These are phyloP conservation scores for Eucalyptus marginata DNA, from an alignment of 345 rosid genomes.

Conservation along the genomic window DNA sequence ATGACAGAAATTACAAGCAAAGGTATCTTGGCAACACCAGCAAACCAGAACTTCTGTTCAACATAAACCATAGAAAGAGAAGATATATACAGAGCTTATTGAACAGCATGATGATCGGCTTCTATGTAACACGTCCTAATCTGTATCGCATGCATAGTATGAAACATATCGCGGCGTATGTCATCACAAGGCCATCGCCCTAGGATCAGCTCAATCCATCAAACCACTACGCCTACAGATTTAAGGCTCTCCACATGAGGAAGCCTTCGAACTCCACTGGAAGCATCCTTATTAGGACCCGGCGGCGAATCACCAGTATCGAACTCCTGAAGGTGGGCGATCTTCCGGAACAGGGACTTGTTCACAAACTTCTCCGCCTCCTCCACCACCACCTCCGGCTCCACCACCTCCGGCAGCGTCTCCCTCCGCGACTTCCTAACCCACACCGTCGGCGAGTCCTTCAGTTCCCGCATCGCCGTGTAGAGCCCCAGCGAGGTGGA, in stretches of 20 bases:
- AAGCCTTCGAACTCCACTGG: not conserved
- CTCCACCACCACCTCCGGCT: conserved; percentile 41
- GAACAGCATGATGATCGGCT: not conserved
- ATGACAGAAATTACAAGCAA: not conserved
- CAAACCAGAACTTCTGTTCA: not conserved
- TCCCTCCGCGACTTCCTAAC: conserved; percentile 52
- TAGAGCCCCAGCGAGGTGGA: conserved; percentile 38
- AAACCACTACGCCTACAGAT: not conserved
- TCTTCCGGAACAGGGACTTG: conserved; percentile 53
- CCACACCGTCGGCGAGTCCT: conserved; percentile 41
- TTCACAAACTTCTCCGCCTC: conserved; percentile 23
- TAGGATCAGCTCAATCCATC: not conserved
- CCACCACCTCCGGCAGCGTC: conserved; percentile 50
- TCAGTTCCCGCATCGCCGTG: conserved; percentile 45
- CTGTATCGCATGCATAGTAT: not conserved
- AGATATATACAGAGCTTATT: not conserved
- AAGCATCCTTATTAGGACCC: not conserved
- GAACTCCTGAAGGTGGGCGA: conserved; percentile 44
- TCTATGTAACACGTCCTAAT: not conserved
- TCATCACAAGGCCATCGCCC: not conserved
- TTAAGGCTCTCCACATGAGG: not conserved
- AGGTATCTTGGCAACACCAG: not conserved
- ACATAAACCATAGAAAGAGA: not conserved
- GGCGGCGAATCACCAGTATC: not conserved
- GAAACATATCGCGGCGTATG: not conserved